Percentiles rank a stretch among this genome's conserved stretches.
Evolutionary conservation across 768 basidiomycete species (phyloP).

Genomic region (Tremella yokohamensis): DNA sequence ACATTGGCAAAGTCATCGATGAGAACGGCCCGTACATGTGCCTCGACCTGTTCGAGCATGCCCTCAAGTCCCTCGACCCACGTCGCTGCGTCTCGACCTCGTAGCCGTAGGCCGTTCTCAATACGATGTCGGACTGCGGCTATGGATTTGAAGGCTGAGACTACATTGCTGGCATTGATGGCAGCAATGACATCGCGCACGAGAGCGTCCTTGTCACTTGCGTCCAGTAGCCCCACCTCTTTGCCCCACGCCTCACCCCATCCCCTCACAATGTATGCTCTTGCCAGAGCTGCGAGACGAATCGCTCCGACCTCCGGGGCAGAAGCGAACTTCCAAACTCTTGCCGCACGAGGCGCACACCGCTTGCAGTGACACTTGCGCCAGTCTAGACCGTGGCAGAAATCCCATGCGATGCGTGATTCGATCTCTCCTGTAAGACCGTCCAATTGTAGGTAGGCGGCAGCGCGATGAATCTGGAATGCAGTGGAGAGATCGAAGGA

Average conservation of each 20-base stretch:
- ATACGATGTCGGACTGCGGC: constrained; percentile 52
- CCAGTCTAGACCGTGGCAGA: constrained; percentile 84
- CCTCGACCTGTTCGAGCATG: constrained; percentile 65
- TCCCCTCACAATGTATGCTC: constrained; percentile 71
- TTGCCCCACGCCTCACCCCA: constrained; percentile 84
- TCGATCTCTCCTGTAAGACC: constrained; percentile 75
- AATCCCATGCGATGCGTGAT: constrained; percentile 77
- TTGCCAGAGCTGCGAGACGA: constrained; percentile 66
- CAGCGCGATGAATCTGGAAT: constrained; percentile 79
- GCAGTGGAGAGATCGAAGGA: constrained; percentile 89
- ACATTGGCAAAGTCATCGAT: constrained; percentile 62
- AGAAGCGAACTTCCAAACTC: constrained; percentile 77
- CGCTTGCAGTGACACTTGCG: constrained; percentile 80
- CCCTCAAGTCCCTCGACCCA: constrained; percentile 69
- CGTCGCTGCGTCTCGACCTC: constrained; percentile 14
- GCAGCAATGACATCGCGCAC: constrained; percentile 70
- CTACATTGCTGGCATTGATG: constrained; percentile 65
- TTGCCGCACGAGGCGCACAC: constrained; percentile 72
- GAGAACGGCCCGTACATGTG: constrained; percentile 62
- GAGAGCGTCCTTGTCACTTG: constrained; percentile 64
- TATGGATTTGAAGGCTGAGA: constrained; percentile 66
- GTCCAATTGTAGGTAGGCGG: constrained; percentile 71
- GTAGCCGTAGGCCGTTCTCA: constrained; percentile 38
- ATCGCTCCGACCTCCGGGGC: constrained; percentile 72
- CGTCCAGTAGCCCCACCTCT: constrained; percentile 71